phyloP scores from a whole-genome alignment of 2,329 filamentous ascomycete genomes.

The Pyricularia sp. region DNA sequence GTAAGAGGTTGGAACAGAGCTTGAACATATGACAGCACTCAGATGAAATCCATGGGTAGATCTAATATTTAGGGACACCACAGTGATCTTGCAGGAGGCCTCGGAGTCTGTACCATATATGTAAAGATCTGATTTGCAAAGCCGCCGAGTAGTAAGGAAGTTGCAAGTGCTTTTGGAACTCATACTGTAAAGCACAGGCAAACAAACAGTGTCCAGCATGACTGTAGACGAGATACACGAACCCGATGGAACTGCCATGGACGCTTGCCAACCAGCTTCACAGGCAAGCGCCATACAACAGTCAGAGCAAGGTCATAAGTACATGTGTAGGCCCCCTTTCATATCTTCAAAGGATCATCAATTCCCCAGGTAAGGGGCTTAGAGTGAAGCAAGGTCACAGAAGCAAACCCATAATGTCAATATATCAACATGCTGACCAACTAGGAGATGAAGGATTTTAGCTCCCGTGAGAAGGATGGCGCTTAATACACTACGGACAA shows the following conservation, averaged over 20 bases:
- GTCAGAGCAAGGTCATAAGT: neutral
- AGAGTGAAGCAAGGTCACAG: neutral
- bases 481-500: neutral
- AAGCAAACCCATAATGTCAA: neutral
- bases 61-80: no score
- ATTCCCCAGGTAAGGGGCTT: neutral
- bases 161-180: no score
- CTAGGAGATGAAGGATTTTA: neutral
- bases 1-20: no score
- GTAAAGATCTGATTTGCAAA: no score
- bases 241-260: neutral
- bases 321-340: neutral
- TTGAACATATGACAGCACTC: no score
- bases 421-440: neutral
- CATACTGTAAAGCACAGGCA: no score
- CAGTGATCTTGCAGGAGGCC: neutral
- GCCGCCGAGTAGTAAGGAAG: no score
- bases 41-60: no score
- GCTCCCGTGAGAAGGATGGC: neutral
- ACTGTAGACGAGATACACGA: neutral
- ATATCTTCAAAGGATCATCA: neutral
- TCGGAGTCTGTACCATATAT: neutral
- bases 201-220: no score
- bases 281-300: neutral
- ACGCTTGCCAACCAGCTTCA: neutral